phyloP scores from a whole-genome alignment of 2,329 filamentous ascomycete species.

The Penicillium brasilianum region DNA sequence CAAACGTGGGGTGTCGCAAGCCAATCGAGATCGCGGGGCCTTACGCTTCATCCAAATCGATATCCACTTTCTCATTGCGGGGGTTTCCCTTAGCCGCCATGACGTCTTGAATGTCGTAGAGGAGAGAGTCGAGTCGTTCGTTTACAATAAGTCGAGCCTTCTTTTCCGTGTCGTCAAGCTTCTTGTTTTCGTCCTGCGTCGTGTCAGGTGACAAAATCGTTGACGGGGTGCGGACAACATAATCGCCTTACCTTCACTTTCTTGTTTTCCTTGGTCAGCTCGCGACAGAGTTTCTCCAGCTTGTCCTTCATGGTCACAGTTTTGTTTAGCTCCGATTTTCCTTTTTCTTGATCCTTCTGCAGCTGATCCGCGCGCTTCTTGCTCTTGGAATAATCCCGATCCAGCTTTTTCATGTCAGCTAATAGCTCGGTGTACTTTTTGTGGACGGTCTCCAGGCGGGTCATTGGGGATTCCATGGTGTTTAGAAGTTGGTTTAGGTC shows the following conservation, averaged over 20 bases:
- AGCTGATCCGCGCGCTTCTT: conserved; percentile 93
- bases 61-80: conserved; percentile 77
- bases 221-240: conserved; percentile 1
- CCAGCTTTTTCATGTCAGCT: conserved; percentile 92
- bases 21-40: conserved; percentile 39
- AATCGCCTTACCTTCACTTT: conserved; percentile 79
- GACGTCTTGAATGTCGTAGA: conserved; percentile 84
- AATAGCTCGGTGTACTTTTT: conserved; percentile 90
- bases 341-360: conserved; percentile 95
- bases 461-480: conserved; percentile 88
- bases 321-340: conserved; percentile 85
- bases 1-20: conserved; percentile 1
- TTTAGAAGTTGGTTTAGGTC: conserved; percentile 84
- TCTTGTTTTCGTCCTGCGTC: conserved; percentile 84
- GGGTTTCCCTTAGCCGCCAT: conserved; percentile 86
- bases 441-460: conserved; percentile 87
- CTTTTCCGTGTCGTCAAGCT: conserved; percentile 83
- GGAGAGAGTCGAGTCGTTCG: conserved; percentile 77
- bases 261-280: conserved; percentile 96
- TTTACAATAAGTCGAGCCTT: conserved; percentile 83
- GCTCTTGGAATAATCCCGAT: conserved; percentile 92
- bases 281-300: conserved; percentile 91
- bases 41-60: conserved; percentile 88
- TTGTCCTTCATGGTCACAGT: conserved; percentile 92
- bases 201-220: not conserved